Evolutionary conservation across 169 alveolate genomes (phyloP), one percentile per base, ranked within the genome.

Genomic region (Sarcocystis neurona): DNA sequence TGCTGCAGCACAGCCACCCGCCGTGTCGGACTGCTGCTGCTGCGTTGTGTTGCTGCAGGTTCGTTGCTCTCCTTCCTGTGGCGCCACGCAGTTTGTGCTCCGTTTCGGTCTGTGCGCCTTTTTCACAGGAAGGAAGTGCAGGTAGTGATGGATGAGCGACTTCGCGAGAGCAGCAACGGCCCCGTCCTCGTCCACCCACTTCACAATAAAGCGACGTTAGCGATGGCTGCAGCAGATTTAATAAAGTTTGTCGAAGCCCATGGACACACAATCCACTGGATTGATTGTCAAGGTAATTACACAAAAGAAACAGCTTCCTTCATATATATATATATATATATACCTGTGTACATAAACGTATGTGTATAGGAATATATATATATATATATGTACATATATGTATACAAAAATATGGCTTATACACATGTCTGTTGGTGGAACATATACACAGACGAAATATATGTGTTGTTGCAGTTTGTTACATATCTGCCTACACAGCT

Each of bases 111-210:
- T 82, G 74, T 43, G 41, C 18, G 77, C 44, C 37, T 41, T 79
- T 44, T 18, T 32, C 46, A 44, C 85, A 88, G 92, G 84, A 78
- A 79, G 75, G 85, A 53, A 60, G 92, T 88, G 56, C 63, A 87
- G 8, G 39, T 88, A 60, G 39, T 78, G 30, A 32, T 88, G 68
- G 92, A 88, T 43, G 48, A 50, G 27, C 44, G 47, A 32, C 50
- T 88, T 74, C 50, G 66, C 63, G 66, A 44, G 12, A 46, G 48
- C 30, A 37, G 46, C 75, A 68, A 47, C n/a, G 50, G 0, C 27
- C 41, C 43, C 30, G 88, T 88, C 20, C 39, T 88, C 27, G 84
- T 88, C 12, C 92, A 88, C 20, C 92, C 92, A 0, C 63, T 88
- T 18, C 92, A 88, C 82, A 88, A 88, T 63, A 46, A 60, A 30